A percentile compares a stretch with the other conserved stretches of the same genome.
These are phyloP conservation scores for Neospermospora avenae DNA, from an alignment of 2,329 filamentous ascomycete species.

Conservation along the genomic window DNA sequence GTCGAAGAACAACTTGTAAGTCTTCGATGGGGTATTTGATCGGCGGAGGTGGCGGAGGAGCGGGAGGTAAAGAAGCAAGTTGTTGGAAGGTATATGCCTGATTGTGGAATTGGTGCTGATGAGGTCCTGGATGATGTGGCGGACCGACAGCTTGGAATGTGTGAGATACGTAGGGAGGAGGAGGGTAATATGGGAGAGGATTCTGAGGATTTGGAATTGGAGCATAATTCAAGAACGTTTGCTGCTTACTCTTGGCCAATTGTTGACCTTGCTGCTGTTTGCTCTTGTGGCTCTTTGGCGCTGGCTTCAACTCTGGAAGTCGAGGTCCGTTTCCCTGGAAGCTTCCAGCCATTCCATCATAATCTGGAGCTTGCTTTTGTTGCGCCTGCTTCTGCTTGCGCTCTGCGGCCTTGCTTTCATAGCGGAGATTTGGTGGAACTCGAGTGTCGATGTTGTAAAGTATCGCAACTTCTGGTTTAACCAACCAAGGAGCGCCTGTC, in stretches of 20 bases:
- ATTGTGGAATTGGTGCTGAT: conserved; percentile 41
- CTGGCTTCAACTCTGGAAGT: conserved; percentile 71
- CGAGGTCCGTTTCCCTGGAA: conserved; percentile 47
- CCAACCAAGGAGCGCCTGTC: conserved; percentile 95
- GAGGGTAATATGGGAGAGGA: conserved; percentile 26
- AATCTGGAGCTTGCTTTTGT: conserved; percentile 43
- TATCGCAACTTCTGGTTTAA: conserved; percentile 80
- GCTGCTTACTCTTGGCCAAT: conserved; percentile 39
- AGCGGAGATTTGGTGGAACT: conserved; percentile 76
- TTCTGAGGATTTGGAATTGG: conserved; percentile 18
- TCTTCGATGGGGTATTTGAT: conserved; percentile 97
- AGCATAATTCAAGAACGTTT: conserved; percentile 35
- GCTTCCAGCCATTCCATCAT: conserved; percentile 36
- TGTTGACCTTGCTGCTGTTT: conserved; percentile 48
- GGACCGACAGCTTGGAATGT: conserved; percentile 34
- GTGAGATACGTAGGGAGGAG: conserved; percentile 31
- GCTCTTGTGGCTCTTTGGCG: conserved; percentile 64
- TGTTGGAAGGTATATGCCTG: conserved; percentile 45
- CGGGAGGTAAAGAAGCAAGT: conserved; percentile 45
- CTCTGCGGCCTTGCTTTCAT: conserved; percentile 75
- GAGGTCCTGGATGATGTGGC: conserved; percentile 32
- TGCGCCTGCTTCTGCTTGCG: conserved; percentile 69
- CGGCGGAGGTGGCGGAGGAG: conserved; percentile 65
- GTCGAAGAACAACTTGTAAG: conserved; percentile 70
- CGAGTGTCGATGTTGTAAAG: conserved; percentile 85